Base-by-base conservation (phyloP, 1,284 basidiomycete species). In the Leccinum subrobustum region DNA sequence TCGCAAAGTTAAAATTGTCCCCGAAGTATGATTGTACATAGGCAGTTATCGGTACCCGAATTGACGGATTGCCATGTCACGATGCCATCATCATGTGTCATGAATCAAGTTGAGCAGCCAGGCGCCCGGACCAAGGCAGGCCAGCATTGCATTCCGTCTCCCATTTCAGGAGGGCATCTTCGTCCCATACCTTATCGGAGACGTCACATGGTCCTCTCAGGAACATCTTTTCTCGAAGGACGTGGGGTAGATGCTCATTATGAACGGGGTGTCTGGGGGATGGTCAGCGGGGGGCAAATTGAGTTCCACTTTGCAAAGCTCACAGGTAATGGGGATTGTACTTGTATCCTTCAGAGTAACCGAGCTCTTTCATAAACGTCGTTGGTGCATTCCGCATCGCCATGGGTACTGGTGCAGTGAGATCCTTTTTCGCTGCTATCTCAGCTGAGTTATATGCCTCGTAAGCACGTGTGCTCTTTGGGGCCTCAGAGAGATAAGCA, bases 321-420 rank as follows among this genome's bases (percentile, higher is more conserved):
- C 76, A 91, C 78, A 76, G 78, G 71, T 84, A 96, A 20, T 81
- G 79, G 0, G 94, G 94, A 71, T 96, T 91, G 72, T 96, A 96
- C 55, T 76, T 74, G 68, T 94, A 94, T 27, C 81, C 84, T 57
- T 84, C 78, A 1, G 85, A 85, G 68, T 92, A 94, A 5, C 90
- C 92, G 0, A 96, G 79, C 18, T 89, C 82, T 69, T 89, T 88
- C 92, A 96, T 93, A 29, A 96, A 73, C 35, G 70, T 74, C 5
- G 94, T 96, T 2, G 94, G 93, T 1, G 93, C 93, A 72, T 96
- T 96, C n/a, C 95, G 83, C 64, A 96, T 82, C 59, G 85, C 81
- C 60, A 93, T 67, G 0, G 95, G 94, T 0, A 96, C 88, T 0
- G 87, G 83, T 44, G 84, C 74, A 0, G 81, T 78, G 50, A 76